phyloP scores from a whole-genome alignment of 495 filamentous ascomycete species.

The Xanthoparmelia taractica region DNA sequence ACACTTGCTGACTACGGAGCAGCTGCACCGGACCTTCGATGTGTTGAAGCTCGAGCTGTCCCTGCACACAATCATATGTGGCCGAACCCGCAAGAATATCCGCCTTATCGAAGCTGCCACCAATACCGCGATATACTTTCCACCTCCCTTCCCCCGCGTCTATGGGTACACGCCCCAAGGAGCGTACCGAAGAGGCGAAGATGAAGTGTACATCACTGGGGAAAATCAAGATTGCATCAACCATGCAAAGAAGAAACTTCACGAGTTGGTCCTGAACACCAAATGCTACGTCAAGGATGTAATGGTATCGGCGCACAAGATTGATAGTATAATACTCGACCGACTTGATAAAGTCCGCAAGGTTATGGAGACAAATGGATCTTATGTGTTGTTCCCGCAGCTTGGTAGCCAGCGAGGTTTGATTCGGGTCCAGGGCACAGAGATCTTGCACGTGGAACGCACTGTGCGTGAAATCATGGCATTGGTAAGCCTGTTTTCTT shows the following conservation, averaged over 20 bases:
- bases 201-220: constrained; percentile 90
- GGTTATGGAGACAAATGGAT: constrained; percentile 94
- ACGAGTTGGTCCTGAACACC: constrained; percentile 67
- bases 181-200: constrained; percentile 68
- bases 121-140: constrained; percentile 94
- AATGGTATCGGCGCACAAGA: constrained; percentile 73
- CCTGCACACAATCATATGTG: constrained; percentile 82
- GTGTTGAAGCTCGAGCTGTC: constrained; percentile 74
- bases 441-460: constrained; percentile 87
- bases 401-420: constrained; percentile 70
- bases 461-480: constrained; percentile 93
- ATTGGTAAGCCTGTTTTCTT: constrained; percentile 48
- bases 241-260: constrained; percentile 79
- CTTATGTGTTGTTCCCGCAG: constrained; percentile 81
- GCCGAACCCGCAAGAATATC: constrained; percentile 88
- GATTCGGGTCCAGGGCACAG: constrained; percentile 83
- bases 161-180: constrained; percentile 80
- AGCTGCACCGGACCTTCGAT: constrained; percentile 84
- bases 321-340: constrained; percentile 84
- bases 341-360: constrained; percentile 93
- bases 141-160: constrained; percentile 80
- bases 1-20: constrained; percentile 31
- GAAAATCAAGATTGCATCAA: constrained; percentile 71
- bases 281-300: constrained; percentile 90
- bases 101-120: constrained; percentile 92